Percentiles rank a stretch among this genome's conserved stretches.
These are phyloP conservation scores for Colletotrichum sp. DNA, from an alignment of 2,329 filamentous ascomycete species.

Conservation along the genomic window DNA sequence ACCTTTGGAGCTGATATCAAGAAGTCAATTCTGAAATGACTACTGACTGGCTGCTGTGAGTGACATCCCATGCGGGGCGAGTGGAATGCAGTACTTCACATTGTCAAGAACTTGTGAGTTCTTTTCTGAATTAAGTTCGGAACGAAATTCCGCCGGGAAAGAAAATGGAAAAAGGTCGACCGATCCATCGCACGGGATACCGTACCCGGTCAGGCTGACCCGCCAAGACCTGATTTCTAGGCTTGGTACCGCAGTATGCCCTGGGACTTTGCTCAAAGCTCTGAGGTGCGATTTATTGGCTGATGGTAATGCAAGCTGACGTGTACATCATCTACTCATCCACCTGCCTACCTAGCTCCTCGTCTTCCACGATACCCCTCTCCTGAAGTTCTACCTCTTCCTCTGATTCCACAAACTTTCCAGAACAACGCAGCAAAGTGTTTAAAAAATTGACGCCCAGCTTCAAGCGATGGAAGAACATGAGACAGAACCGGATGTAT, in stretches of 20 bases:
- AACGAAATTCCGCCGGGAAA: too few relatives aligned
- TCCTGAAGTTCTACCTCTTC: fast-evolving
- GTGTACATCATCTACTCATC: fast-evolving
- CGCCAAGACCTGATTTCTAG: not conserved
- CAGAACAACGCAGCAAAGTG: fast-evolving
- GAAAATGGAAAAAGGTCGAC: too few relatives aligned
- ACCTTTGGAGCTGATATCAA: not conserved
- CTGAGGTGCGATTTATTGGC: not conserved
- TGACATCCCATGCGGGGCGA: not conserved
- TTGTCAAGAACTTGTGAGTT: too few relatives aligned
- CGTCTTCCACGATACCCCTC: not conserved
- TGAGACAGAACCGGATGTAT: not conserved
- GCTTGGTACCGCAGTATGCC: not conserved
- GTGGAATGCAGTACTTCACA: too few relatives aligned
- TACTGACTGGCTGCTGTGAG: not conserved
- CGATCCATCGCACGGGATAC: not conserved
- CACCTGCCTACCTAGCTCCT: not conserved
- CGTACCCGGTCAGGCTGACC: not conserved
- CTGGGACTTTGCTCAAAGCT: not conserved
- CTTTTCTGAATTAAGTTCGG: too few relatives aligned
- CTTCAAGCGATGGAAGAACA: not conserved
- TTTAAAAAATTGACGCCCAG: not conserved
- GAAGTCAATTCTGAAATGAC: not conserved
- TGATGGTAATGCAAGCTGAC: fast-evolving
- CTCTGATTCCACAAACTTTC: not conserved